These are phyloP conservation scores for Actinidia arguta DNA, from an alignment of 179 eudicot genomes.

Conservation along the genomic window DNA sequence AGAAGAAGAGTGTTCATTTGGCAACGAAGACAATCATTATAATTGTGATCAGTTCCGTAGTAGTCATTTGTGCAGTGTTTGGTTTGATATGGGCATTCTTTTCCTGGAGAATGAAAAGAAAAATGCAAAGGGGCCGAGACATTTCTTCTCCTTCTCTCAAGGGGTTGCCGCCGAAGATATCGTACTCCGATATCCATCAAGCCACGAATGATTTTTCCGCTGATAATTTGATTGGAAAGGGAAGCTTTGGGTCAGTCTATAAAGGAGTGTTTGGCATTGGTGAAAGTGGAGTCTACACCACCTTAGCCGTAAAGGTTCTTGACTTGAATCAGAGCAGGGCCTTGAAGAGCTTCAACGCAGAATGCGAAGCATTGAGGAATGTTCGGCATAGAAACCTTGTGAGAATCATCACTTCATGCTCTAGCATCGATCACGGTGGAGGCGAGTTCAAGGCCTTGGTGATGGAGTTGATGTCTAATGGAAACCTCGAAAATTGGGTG, in stretches of 20 bases:
- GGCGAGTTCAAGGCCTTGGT: slow-evolving; percentile 11
- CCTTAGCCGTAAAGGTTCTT: slow-evolving; percentile 14
- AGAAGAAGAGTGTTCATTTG: not conserved
- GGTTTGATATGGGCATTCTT: no score
- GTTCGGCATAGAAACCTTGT: slow-evolving; percentile 15
- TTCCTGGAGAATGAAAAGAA: not conserved
- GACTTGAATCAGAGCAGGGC: not conserved
- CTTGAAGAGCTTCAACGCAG: slow-evolving; percentile 12
- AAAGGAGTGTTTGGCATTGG: not conserved
- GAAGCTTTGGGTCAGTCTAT: slow-evolving; percentile 8
- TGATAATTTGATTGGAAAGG: slow-evolving; percentile 10
- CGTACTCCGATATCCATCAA: slow-evolving; percentile 7
- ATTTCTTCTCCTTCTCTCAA: not conserved
- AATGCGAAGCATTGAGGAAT: slow-evolving; percentile 16
- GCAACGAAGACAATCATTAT: not conserved
- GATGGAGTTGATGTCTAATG: slow-evolving; percentile 9
- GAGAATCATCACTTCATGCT: not conserved
- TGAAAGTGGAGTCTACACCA: not conserved
- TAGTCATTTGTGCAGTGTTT: not conserved
- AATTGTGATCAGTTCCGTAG: not conserved
- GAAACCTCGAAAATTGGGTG: slow-evolving; percentile 14
- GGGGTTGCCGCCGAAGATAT: not conserved
- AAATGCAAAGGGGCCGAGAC: not conserved
- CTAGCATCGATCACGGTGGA: slow-evolving; percentile 5
- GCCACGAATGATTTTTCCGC: slow-evolving; percentile 11